These are phyloP conservation scores for Amanita phalloides DNA, from an alignment of 768 basidiomycete species.

Conservation along the genomic window DNA sequence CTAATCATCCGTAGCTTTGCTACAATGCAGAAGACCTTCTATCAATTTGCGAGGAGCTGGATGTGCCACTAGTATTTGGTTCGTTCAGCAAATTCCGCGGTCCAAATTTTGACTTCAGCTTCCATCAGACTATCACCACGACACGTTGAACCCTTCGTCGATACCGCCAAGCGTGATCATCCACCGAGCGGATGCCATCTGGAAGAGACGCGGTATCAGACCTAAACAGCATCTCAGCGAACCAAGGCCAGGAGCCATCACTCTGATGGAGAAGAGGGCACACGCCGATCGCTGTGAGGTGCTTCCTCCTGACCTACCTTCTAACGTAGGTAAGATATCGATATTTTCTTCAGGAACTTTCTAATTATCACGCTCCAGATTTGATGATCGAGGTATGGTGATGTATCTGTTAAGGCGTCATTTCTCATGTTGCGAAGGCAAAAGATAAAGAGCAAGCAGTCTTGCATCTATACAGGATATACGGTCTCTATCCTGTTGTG, in stretches of 20 bases:
- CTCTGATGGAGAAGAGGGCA: constrained; percentile 77
- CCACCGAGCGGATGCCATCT: constrained; percentile 64
- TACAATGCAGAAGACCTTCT: constrained; percentile 85
- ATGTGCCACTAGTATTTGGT: constrained; percentile 63
- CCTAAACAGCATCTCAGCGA: constrained; percentile 93
- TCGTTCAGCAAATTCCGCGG: constrained; percentile 7
- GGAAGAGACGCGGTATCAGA: constrained; percentile 62
- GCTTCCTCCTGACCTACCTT: constrained; percentile 53
- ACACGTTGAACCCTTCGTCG: constrained; percentile 54
- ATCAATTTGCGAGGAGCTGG: constrained; percentile 76
- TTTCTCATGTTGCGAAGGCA: constrained; percentile 26
- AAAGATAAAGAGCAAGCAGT: constrained; percentile 95
- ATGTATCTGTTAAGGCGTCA: not conserved
- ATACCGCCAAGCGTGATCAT: constrained; percentile 59
- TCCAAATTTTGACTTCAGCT: not conserved
- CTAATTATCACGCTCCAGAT: constrained; percentile 29
- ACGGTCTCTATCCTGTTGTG: constrained; percentile 55
- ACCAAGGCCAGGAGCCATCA: constrained; percentile 74
- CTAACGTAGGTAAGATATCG: constrained; percentile 46
- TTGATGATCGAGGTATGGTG: constrained; percentile 72
- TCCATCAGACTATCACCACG: constrained; percentile 73
- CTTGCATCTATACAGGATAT: constrained; percentile 72
- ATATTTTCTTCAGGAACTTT: constrained; percentile 6
- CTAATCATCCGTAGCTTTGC: constrained; percentile 38
- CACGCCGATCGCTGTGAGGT: constrained; percentile 75